Evolutionary conservation across 2,329 filamentous ascomycete species (phyloP).

Genomic region (Plenodomus lindquistii): DNA sequence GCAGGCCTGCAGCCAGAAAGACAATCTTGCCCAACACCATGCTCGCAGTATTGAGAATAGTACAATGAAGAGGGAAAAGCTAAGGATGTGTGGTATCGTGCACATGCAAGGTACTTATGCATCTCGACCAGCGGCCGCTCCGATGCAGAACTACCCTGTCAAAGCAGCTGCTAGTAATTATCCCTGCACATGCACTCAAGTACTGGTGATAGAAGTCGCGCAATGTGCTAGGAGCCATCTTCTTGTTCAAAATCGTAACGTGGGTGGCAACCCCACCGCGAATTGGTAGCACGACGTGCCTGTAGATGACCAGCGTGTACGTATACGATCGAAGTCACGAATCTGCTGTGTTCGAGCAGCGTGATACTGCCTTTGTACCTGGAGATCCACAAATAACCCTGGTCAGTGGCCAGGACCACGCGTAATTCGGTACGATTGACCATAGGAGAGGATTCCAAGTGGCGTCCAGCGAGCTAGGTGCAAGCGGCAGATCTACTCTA

Average conservation of each 20-base stretch:
- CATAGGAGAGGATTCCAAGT: too few relatives aligned
- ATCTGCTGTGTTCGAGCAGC: neutral
- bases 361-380: neutral
- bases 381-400: neutral
- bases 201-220: too few relatives aligned
- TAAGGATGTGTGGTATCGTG: neutral
- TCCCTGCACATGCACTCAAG: neutral
- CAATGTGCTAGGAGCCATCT: too few relatives aligned
- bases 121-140: neutral
- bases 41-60: neutral
- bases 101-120: conserved; percentile 4
- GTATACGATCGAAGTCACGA: neutral
- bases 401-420: neutral
- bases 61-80: neutral
- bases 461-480: neutral
- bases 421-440: too few relatives aligned
- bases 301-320: neutral
- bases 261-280: neutral
- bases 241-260: neutral
- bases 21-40: conserved; percentile 5
- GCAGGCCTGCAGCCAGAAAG: conserved; percentile 8
- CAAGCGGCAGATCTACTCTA: neutral
- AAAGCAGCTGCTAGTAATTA: neutral
- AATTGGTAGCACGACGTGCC: neutral
- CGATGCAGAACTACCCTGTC: neutral